Base-by-base conservation (phyloP, 768 basidiomycete genomes). In the Multifurca ochricompacta region DNA sequence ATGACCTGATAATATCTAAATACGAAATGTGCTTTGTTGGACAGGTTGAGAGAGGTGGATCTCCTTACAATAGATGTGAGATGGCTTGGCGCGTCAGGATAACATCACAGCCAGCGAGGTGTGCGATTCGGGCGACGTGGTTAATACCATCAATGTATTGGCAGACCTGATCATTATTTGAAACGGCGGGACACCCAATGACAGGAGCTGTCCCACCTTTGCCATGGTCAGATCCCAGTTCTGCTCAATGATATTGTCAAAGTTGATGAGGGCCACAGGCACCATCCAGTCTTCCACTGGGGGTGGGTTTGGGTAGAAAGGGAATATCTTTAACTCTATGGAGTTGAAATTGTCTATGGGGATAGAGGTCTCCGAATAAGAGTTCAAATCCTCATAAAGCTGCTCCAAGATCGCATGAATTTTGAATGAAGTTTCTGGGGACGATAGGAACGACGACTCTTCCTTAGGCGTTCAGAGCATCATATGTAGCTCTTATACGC, bases 191-290 rank as follows among this genome's bases (percentile, higher is more conserved):
- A 43, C 46, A 35, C 39, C 25, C 23, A 13, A 25, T 42, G 36
- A 37, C 14, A 32, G 28, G 9, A n/a, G 10, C 18, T 3, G 23
- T 32, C 66, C 27, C 49, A 87, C 90, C 77, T 91, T 91, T 44
- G 78, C 78, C 73, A 97, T 87, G 4, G 96, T 95, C 36, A 98
- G 74, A 69, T 99, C 96, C 96, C 96, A 98, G 62, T 92, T 95
- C 19, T 83, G 83, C 63, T 96, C 91, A 28, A 85, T 77, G 56
- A 92, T 75, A 59, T 82, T 87, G 1, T 79, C 73, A 28, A 98
- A 73, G 63, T 90, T 85, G 54, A 96, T 88, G 6, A 98, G 75
- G 1, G 92, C 82, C 6, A 98, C 73, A 1, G 96, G 96, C 2
- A 98, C 96, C 73, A 89, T 84, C 96, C 96, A 99, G 63, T 96